These are phyloP conservation scores for Galeopsis tetrahit DNA, from an alignment of 257 asterid species.

Conservation along the genomic window DNA sequence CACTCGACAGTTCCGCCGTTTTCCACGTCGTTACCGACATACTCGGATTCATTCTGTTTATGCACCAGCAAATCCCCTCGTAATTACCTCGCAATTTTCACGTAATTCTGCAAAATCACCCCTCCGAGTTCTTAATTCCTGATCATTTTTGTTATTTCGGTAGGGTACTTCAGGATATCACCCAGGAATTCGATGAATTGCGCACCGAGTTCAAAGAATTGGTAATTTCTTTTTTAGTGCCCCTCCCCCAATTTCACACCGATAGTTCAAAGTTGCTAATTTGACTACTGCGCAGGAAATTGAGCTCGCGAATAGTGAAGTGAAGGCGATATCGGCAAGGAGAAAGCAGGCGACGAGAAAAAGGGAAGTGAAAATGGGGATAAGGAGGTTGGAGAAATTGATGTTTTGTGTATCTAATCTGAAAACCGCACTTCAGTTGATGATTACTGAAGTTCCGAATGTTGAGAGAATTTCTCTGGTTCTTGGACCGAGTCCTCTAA, in stretches of 20 bases:
- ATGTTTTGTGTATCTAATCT: conserved; percentile 62
- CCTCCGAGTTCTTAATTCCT: background rate
- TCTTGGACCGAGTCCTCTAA: conserved; percentile 87
- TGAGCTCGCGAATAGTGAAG: conserved; percentile 59
- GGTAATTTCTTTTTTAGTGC: conserved; percentile 42
- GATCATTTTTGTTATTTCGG: conserved; percentile 20
- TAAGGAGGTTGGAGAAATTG: conserved; percentile 74
- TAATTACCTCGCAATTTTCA: conserved; percentile 33
- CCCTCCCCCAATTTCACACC: background rate
- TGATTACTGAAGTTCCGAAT: conserved; percentile 61
- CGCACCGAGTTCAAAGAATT: conserved; percentile 58
- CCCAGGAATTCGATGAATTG: conserved; percentile 73
- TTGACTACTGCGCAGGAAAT: conserved; percentile 49
- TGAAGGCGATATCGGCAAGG: conserved; percentile 49
- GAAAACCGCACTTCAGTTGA: conserved; percentile 65
- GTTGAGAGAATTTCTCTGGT: conserved; percentile 63
- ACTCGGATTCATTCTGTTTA: conserved; percentile 77
- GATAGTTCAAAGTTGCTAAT: background rate
- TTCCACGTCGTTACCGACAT: conserved; percentile 76
- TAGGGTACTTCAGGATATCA: conserved; percentile 82
- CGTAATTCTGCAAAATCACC: background rate
- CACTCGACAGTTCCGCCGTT: conserved; percentile 61
- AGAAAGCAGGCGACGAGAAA: conserved; percentile 71
- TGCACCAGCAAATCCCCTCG: conserved; percentile 99
- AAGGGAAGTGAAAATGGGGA: conserved; percentile 86